Base-by-base conservation (phyloP, 2,329 filamentous ascomycete genomes). In the Aspergillus caelatus region DNA sequence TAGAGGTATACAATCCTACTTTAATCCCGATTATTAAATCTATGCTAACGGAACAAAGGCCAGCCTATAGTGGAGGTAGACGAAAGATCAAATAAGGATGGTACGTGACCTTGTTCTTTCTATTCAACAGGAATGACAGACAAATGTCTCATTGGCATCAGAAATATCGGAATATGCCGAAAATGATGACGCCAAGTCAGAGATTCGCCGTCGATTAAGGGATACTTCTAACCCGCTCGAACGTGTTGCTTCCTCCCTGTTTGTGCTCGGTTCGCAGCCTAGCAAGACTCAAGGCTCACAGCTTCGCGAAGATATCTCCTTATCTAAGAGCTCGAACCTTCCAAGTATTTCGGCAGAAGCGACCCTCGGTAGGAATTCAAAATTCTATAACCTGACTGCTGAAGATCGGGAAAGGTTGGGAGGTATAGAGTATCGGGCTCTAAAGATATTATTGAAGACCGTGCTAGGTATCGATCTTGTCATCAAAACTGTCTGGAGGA, bases 371-470 rank as follows among this genome's bases (percentile, higher is more conserved):
- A 74, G 81, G 2, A 84, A 84, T 62, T 83, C 81, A 0, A 71
- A 78, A 30, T 84, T 85, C 36, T 64, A 77, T 34, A 80, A 83
- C 57, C 50, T 85, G 56, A 78, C 78, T 0, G 70, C 73, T 0
- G 66, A 77, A 21, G 80, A 82, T 52, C 72, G 79, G 6, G 80
- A 84, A 61, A 73, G 76, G n/a, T 73, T 86, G 0, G 83, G 84
- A 1, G 84, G 84, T 0, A 81, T 85, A 41, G 84, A 85, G 68
- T 86, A 86, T 50, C 78, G 82, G 0, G 82, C 79, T 36, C 70
- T 86, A 36, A 83, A 82, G 66, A 66, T 85, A 1, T 69, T 86
- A 14, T 68, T 85, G 19, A 83, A 83, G 65, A 81, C 85, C 62
- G 76, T 80, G 0, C 65, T 75, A 34, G 72, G 80, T 82, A 68